phyloP scores from a whole-genome alignment of 2,329 filamentous ascomycete genomes.

The Botryotinia convoluta region DNA sequence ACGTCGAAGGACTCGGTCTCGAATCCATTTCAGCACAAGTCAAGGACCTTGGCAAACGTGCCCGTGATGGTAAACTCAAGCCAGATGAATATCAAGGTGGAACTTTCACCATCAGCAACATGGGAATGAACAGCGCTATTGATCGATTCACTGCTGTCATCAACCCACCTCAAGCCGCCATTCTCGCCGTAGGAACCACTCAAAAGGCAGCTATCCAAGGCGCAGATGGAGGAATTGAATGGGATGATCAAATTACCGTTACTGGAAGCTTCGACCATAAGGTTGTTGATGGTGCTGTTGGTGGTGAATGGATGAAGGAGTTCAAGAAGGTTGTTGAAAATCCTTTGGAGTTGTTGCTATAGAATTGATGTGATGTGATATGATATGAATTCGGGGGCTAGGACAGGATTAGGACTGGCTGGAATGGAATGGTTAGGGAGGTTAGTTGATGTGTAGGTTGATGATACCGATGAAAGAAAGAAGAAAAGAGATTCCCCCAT shows the following conservation, averaged over 20 bases:
- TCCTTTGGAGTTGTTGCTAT: conserved; percentile 91
- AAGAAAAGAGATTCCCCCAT: conserved; percentile 30
- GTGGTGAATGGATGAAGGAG: conserved; percentile 94
- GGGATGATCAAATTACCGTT: conserved; percentile 95
- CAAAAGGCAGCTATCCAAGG: conserved; percentile 90
- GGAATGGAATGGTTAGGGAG: background rate
- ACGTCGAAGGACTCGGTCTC: conserved; percentile 82
- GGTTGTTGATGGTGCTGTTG: conserved; percentile 93
- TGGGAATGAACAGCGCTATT: conserved; percentile 98
- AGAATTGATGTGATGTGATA: conserved; percentile 19
- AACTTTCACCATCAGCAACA: conserved; percentile 99
- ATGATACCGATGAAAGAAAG: conserved; percentile 23
- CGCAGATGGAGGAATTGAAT: conserved; percentile 84
- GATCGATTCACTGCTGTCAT: conserved; percentile 98
- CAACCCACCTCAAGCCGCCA: conserved; percentile 96
- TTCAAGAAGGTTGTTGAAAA: conserved; percentile 98
- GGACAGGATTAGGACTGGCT: background rate
- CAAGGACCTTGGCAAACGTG: conserved; percentile 96
- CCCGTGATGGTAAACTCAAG: conserved; percentile 96
- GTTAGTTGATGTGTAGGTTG: conserved; percentile 13
- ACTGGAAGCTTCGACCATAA: conserved; percentile 99
- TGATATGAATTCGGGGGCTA: conserved; percentile 11
- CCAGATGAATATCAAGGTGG: conserved; percentile 99
- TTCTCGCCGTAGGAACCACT: conserved; percentile 90
- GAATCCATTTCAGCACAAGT: conserved; percentile 83